Conservation (phyloP, 371 early-diverging fungal species). For the Phascolomyces articulosus region DNA sequence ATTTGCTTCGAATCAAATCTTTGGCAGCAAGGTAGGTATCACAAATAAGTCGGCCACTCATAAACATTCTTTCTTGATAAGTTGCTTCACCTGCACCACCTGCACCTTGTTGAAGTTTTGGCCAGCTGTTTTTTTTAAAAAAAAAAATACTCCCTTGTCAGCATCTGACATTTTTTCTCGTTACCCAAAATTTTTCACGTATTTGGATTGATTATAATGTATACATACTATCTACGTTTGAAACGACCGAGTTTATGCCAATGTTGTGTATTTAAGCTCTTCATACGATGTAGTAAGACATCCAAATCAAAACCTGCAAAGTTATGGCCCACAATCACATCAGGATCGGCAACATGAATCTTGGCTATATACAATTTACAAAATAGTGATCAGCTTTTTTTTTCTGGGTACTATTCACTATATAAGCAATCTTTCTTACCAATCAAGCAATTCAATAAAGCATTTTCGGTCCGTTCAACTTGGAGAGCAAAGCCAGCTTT, state of each 20-base stretch:
- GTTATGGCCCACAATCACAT: constrained; percentile 97
- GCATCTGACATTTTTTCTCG: no score
- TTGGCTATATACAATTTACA: constrained; percentile 45
- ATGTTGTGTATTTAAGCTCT: constrained; percentile 64
- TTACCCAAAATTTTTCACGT: no score
- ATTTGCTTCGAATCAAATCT: constrained; percentile 86
- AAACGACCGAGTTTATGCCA: constrained; percentile 78
- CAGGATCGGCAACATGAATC: constrained; percentile 85
- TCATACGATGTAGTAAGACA: constrained; percentile 93
- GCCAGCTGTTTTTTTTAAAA: constrained; percentile 52
- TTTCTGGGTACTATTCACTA: background rate
- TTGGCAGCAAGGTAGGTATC: constrained; percentile 94
- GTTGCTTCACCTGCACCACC: constrained; percentile 86
- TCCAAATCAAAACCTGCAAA: constrained; percentile 93
- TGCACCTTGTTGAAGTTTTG: constrained; percentile 79
- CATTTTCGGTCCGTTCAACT: constrained; percentile 64
- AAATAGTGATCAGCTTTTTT: background rate
- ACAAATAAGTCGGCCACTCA: constrained; percentile 92
- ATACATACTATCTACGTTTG: constrained; percentile 69
- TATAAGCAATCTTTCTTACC: constrained; percentile 35
- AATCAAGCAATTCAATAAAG: constrained; percentile 68
- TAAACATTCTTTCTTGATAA: constrained; percentile 70
- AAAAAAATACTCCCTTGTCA: no score
- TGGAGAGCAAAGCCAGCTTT: constrained; percentile 33
- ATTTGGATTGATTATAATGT: no score